A percentile compares a stretch with the other conserved stretches of the same genome.
Conservation (phyloP, 345 rosid genomes). For the Citropsis articulata region DNA sequence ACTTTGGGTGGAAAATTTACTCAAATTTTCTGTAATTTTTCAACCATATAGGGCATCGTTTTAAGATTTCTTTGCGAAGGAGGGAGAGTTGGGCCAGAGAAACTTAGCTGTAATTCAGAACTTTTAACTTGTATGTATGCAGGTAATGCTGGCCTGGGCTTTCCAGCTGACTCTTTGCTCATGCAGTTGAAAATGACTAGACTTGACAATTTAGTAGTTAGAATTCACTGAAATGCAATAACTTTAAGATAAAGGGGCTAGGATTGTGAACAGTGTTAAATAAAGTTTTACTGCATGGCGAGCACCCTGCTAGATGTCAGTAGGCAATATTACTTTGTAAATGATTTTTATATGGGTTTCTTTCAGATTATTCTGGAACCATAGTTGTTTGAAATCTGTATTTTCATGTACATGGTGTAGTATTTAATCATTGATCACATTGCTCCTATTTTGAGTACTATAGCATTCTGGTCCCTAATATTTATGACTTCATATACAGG, state of each 20-base stretch:
- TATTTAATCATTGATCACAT: neutral
- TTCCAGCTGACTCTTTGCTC: neutral
- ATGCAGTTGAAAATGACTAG: neutral
- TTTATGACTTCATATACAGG: slow-evolving; percentile 28
- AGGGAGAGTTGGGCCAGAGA: neutral
- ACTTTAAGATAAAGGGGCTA: neutral
- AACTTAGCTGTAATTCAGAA: neutral
- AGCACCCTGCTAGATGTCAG: neutral
- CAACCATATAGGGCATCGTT: neutral
- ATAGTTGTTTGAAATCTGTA: neutral
- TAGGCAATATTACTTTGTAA: neutral
- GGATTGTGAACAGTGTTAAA: neutral
- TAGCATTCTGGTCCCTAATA: neutral
- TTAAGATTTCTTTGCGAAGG: neutral
- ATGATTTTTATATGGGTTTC: neutral
- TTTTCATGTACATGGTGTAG: neutral
- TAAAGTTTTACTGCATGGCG: neutral
- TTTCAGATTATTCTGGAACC: neutral
- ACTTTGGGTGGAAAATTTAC: neutral
- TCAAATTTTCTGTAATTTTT: neutral
- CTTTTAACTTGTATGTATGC: neutral
- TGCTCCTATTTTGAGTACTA: neutral
- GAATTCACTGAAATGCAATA: neutral
- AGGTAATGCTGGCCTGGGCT: neutral
- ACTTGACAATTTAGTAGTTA: neutral